Conservation (phyloP, 2,329 filamentous ascomycete genomes). For the Hypoxylon sp. region DNA sequence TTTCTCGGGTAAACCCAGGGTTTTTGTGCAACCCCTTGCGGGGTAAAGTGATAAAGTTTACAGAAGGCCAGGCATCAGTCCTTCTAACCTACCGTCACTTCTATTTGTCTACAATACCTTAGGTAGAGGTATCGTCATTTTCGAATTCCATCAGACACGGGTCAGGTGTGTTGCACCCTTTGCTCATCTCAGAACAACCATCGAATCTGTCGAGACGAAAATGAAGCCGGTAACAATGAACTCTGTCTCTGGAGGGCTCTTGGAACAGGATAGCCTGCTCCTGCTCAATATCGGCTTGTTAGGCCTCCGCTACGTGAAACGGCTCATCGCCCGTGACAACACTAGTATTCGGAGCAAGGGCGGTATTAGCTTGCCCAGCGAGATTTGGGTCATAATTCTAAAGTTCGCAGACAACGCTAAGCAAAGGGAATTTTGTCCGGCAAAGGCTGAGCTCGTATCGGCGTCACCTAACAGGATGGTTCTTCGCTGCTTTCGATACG, state of each 20-base stretch:
- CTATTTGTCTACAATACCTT: background rate
- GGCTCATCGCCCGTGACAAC: slow-evolving; percentile 14
- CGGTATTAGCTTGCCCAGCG: slow-evolving; percentile 21
- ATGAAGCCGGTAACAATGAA: slow-evolving; percentile 28
- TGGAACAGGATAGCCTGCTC: slow-evolving; percentile 13
- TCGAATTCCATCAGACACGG: background rate
- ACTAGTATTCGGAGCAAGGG: slow-evolving; percentile 26
- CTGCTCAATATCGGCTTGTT: slow-evolving; percentile 11
- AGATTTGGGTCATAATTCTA: slow-evolving; percentile 28
- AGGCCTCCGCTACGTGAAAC: slow-evolving; percentile 20
- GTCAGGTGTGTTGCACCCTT: background rate
- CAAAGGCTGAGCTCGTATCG: slow-evolving; percentile 13
- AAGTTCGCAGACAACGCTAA: slow-evolving; percentile 1
- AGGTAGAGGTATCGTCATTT: background rate
- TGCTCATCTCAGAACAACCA: background rate
- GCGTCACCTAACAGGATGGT: slow-evolving; percentile 11
- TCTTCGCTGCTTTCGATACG: slow-evolving; percentile 25
- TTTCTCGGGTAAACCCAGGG: background rate
- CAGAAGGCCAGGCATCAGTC: background rate
- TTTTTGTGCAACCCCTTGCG: slow-evolving; percentile 1
- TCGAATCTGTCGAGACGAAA: slow-evolving; percentile 2
- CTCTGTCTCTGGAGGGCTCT: slow-evolving; percentile 10
- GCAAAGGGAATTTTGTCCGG: slow-evolving; percentile 18
- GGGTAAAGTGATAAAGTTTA: background rate
- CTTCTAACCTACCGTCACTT: background rate